Evolutionary conservation across 331 rosid genomes (phyloP), one percentile per base, ranked within the genome.

Genomic region (Acacia concinna): DNA sequence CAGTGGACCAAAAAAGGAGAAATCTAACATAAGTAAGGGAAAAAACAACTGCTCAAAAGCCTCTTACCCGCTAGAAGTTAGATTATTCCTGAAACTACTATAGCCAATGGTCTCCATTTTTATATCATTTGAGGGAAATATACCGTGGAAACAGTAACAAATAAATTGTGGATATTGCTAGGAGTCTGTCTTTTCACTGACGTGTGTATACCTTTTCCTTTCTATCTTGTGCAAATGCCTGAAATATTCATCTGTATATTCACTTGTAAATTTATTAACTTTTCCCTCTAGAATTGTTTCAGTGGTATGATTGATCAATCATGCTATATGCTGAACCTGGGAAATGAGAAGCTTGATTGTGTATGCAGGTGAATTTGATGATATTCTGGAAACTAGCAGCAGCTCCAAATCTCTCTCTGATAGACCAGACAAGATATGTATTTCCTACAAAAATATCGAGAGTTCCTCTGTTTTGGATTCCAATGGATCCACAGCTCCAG

Each of bases 291-390:
- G 6, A 25, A 40, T 25, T 68, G 37, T 68, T 67, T 67, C 18
- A 10, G 13, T 68, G 23, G 73, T 43, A 13, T 1, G 74, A 13
- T 18, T 68, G 31, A 43, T 25, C 37, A 43, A 43, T 13, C 37
- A 23, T 68, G 56, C 35, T 27, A 40, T 21, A 41, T 68, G 34
- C 73, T 68, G 56, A 68, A 25, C 73, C 47, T 23, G 54, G n/a
- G 49, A 37, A 18, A 3, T 38, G 47, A 37, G 30, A 43, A 52
- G 41, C 52, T 65, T 38, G 64, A 67, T 54, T 70, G 74, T 73
- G 71, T 60, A 69, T 88, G 84, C 90, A 93, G 99, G 97, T 76
- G 99, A 96, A 82, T 96, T 96, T 82, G 93, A 91, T 76, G 98
- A 93, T 79, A 65, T 93, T 79, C 85, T 96, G 87, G 96, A 91